These are phyloP conservation scores for Uronychia binucleata DNA, from an alignment of 73 alveolate species.

Conservation along the genomic window DNA sequence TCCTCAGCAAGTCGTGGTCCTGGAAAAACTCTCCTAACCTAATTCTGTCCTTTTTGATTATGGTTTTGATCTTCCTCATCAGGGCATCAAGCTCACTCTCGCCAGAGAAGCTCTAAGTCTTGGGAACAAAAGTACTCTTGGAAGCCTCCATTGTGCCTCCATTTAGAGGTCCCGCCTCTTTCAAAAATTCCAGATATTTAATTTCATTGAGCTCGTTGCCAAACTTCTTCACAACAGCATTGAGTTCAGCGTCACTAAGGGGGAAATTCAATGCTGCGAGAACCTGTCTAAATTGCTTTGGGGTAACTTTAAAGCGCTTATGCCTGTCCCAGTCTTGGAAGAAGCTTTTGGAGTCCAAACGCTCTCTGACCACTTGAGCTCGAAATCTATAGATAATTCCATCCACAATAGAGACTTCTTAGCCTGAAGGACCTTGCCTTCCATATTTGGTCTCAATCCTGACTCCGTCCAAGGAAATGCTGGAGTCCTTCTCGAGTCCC, in stretches of 20 bases:
- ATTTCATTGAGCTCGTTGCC: conserved; percentile 81
- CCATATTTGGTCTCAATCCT: conserved; percentile 83
- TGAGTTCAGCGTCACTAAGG: conserved; percentile 77
- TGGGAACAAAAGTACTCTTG: conserved; percentile 38
- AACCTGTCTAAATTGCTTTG: conserved; percentile 85
- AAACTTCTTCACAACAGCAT: conserved; percentile 80
- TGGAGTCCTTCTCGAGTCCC: conserved; percentile 86
- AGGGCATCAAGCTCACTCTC: conserved; percentile 63
- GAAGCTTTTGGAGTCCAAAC: conserved; percentile 89
- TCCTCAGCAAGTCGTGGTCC: conserved; percentile 92
- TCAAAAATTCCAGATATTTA: conserved; percentile 81
- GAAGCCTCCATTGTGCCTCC: conserved; percentile 35
- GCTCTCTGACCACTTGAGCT: conserved; percentile 67
- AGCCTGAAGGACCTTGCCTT: conserved; percentile 64
- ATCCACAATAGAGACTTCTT: conserved; percentile 73
- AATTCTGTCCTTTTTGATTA: conserved; percentile 90
- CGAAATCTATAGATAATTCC: conserved; percentile 60
- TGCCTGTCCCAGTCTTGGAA: conserved; percentile 91
- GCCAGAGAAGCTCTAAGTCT: conserved; percentile 35
- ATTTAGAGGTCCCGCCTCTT: conserved; percentile 72
- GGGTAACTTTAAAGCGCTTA: conserved; percentile 83
- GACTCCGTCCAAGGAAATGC: conserved; percentile 62
- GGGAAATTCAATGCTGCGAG: conserved; percentile 75
- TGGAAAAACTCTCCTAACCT: conserved; percentile 93
- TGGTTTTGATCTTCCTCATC: conserved; percentile 75